Evolutionary conservation across 2,329 filamentous ascomycete genomes (phyloP).

Genomic region (Helotiales sp.): DNA sequence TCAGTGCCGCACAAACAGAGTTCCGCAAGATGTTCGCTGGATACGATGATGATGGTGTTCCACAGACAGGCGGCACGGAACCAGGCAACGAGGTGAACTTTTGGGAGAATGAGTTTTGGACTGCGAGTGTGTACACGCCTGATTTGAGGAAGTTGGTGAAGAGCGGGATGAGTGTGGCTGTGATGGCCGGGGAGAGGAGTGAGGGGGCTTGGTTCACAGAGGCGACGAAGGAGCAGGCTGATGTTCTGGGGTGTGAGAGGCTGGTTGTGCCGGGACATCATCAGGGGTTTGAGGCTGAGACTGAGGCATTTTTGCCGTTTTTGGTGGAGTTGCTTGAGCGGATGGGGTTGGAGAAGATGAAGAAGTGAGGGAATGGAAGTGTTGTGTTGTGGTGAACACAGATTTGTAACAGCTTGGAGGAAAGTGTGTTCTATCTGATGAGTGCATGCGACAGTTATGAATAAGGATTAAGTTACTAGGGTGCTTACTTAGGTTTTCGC

Average conservation of each 20-base stretch:
- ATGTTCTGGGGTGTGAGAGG: slow-evolving; percentile 31
- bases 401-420: neutral
- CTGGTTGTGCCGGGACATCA: slow-evolving; percentile 35
- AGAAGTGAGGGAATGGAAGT: neutral
- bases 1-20: slow-evolving; percentile 18
- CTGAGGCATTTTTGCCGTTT: slow-evolving; percentile 30
- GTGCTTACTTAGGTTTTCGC: too few species aligned
- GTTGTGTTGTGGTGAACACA: neutral
- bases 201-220: slow-evolving; percentile 34
- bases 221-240: slow-evolving; percentile 31
- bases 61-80: slow-evolving; percentile 11
- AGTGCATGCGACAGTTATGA: too few species aligned
- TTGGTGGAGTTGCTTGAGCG: slow-evolving; percentile 32
- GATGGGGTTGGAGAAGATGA: slow-evolving; percentile 16
- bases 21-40: slow-evolving; percentile 29
- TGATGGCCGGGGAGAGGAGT: slow-evolving; percentile 32
- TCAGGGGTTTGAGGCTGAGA: slow-evolving; percentile 35
- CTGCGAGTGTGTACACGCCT: slow-evolving; percentile 25
- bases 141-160: slow-evolving; percentile 30
- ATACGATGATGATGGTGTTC: slow-evolving; percentile 31
- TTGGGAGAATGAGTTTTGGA: slow-evolving; percentile 34
- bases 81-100: slow-evolving; percentile 31
- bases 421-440: too few species aligned
- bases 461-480: too few species aligned
- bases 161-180: slow-evolving; percentile 31